These are phyloP conservation scores for Phytophthora cryptogea DNA, from an alignment of 352 stramenopile species.

Conservation along the genomic window DNA sequence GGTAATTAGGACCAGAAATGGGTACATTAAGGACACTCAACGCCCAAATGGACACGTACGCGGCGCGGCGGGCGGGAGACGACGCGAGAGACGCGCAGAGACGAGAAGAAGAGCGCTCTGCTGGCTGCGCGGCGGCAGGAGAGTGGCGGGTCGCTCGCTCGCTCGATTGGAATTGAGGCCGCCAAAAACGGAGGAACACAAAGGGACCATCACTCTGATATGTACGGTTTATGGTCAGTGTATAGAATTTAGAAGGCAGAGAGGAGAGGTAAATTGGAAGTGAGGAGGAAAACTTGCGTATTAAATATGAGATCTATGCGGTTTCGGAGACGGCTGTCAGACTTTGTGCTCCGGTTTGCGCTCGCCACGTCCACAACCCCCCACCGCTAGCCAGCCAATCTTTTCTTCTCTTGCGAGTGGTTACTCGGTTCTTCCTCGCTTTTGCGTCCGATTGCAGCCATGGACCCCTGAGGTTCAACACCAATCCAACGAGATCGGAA, in stretches of 20 bases:
- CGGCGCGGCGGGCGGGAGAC: not conserved
- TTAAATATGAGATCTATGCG: slow-evolving; percentile 12
- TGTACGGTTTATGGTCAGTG: slow-evolving; percentile 17
- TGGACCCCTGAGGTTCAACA: slow-evolving; percentile 11
- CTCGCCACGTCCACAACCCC: slow-evolving; percentile 39
- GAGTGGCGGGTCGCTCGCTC: slow-evolving; percentile 30
- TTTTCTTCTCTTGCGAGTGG: slow-evolving; percentile 37
- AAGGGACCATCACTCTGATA: slow-evolving; percentile 3
- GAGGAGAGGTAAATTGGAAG: slow-evolving; percentile 4
- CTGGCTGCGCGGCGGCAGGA: slow-evolving; percentile 5
- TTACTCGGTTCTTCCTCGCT: slow-evolving; percentile 33
- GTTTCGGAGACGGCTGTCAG: not conserved
- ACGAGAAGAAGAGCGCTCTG: not conserved
- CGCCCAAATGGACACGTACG: not conserved
- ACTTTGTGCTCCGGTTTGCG: not conserved
- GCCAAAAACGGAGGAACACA: slow-evolving; percentile 27
- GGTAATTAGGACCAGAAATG: slow-evolving; percentile 8
- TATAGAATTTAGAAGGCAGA: slow-evolving; percentile 5
- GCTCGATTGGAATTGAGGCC: slow-evolving; percentile 35
- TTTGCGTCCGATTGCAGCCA: slow-evolving; percentile 17
- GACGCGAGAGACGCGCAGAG: not conserved
- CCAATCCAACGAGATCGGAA: slow-evolving; percentile 25
- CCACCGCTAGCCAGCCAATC: slow-evolving; percentile 42
- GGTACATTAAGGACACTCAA: not conserved
- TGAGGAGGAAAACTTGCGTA: not conserved